Base-by-base conservation (phyloP, 2,329 filamentous ascomycete species). In the Bipolaris sorokiniana region DNA sequence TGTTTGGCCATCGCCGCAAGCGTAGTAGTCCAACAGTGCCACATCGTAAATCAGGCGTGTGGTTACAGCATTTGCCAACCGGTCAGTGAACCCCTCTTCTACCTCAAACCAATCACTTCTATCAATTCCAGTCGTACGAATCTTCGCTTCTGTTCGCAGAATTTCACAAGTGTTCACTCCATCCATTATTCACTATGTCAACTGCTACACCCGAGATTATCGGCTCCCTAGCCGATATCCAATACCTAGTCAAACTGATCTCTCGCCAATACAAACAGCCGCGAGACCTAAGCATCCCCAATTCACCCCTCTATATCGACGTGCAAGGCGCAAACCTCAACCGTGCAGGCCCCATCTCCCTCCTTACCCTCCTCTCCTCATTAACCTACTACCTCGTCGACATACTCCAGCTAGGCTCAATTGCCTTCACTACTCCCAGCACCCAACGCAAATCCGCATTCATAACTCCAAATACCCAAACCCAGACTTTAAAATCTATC, bases 371-470 rank as follows among this genome's bases (percentile, higher is more conserved):
- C 23, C 7, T 2, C 38, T 42, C 1, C 1, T 42, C 13, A 28
- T 15, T 13, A 13, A 15, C 6, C 3, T 49, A 62, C 46, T 73
- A 48, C 54, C 66, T 75, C 9, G 57, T 75, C 48, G 70, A 76
- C 59, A 48, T 76, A 1, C 56, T 68, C 44, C 56, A 18, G 2
- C 65, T 76, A 6, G 61, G 64, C 18, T 16, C 36, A 36, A 33
- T 55, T 45, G 66, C 70, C 0, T 76, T 74, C 61, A 59, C 57
- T 13, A 70, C 68, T 6, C 3, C 33, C 5, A 31, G 51, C 1
- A 2, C 20, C 2, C 5, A 23, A 4, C 22, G 7, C 22, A 23
- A 4, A 5, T 23, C 22, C 22, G 22, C 4, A 23, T 23, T 23
- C 22, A 23, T 23, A 23, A 4, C 68, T 2, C 3, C 33, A 3